Base-by-base conservation (phyloP, 2,329 filamentous ascomycete genomes). In the Clonostachys rosea region DNA sequence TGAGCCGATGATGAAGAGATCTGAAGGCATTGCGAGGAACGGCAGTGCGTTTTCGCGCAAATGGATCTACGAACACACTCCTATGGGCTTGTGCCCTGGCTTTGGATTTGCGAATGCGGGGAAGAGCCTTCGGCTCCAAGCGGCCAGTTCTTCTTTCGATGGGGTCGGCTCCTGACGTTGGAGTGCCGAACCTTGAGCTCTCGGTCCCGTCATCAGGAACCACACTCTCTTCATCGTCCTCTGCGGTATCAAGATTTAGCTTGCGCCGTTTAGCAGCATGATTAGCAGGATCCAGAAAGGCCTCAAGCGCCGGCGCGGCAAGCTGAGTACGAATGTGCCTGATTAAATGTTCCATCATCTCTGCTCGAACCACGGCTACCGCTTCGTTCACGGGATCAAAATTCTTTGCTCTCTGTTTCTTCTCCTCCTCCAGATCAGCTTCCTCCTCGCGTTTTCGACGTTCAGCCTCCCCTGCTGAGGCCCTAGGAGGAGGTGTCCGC, bases 351-450 rank as follows among this genome's bases (percentile, higher is more conserved):
- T 95, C 88, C 49, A 82, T 84, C 61, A 99, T 74, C 63, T 97
- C 91, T 46, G 83, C 81, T 45, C 86, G 81, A 46, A 96, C 79
- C 41, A 88, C 79, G 51, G 91, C 84, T 37, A 91, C 75, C 34
- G 94, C 92, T 60, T 95, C 92, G 43, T 76, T 71, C 5, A 92
- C 89, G n/a, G 94, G 92, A 64, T 99, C 92, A 53, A 96, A 81
- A 61, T 95, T 87, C 59, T 87, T 86, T 16, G 91, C 91, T 45
- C 92, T 78, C 56, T 92, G 86, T 59, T 83, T 85, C 70, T 94
- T 96, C 64, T 97, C 92, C 55, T 94, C 87, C 60, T 96, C 91
- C 8, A 92, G 62, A 60, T 96, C 92, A 43, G 84, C 79, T 52
- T 89, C 88, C 40, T 90, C 85, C 59, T 96, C 89, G 43, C 79